Conservation (phyloP, 2,329 filamentous ascomycete genomes). For the Microdochium nivale region DNA sequence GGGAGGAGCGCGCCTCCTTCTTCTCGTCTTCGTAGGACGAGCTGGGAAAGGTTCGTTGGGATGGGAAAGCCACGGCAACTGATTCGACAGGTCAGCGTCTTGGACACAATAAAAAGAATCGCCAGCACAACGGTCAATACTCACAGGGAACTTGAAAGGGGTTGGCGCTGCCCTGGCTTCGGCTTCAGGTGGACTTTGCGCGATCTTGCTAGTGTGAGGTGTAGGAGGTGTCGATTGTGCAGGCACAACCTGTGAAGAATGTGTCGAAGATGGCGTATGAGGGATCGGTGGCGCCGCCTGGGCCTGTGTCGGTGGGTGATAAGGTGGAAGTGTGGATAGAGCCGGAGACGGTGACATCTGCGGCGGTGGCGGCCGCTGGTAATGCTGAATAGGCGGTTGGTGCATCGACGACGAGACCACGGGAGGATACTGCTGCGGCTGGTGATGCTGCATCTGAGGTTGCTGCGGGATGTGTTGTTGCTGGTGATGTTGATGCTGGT, state of each 20-base stretch:
- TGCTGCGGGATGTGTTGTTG: constrained; percentile 45
- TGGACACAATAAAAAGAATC: constrained; percentile 1
- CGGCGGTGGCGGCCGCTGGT: constrained; percentile 33
- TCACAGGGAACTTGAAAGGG: constrained; percentile 42
- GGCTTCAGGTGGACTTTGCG: constrained; percentile 14
- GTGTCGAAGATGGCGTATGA: constrained; percentile 45
- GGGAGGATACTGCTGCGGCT: constrained; percentile 45
- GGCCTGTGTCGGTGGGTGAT: constrained; percentile 34
- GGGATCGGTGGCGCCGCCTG: constrained; percentile 29
- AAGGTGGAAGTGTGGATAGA: constrained; percentile 41
- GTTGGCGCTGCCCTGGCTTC: constrained; percentile 12
- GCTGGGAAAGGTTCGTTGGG: constrained; percentile 43
- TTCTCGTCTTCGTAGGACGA: constrained; percentile 29
- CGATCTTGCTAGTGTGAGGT: constrained; percentile 25
- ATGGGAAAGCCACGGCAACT: constrained; percentile 51
- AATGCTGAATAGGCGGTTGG: constrained; percentile 28
- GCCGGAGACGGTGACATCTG: constrained; percentile 38
- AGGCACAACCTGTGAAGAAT: constrained; percentile 30
- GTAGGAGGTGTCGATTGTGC: constrained; percentile 38
- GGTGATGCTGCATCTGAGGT: constrained; percentile 17
- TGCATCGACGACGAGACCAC: constrained; percentile 33
- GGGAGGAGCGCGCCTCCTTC: constrained; percentile 28
- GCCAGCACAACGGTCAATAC: constrained; percentile 15
- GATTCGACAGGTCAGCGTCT: constrained; percentile 14
- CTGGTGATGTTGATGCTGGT: constrained; percentile 27